Evolutionary conservation across 1,284 basidiomycete species (phyloP).

Genomic region (Filobasidium uniguttulatum): DNA sequence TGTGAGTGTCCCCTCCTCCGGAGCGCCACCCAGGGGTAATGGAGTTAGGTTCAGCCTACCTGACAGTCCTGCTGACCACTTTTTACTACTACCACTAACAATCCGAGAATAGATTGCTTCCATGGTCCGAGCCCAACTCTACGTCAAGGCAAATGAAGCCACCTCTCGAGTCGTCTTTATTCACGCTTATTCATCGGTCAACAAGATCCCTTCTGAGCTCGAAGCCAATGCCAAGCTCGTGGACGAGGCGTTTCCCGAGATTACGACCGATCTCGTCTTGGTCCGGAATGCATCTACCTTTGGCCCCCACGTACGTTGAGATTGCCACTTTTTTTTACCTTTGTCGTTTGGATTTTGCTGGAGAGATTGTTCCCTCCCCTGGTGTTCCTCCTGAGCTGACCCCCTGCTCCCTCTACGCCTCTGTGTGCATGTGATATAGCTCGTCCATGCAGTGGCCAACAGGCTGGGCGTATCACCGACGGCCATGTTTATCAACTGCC

Average conservation of each 20-base stretch:
- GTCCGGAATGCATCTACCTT: slow-evolving; percentile 5
- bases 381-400: background rate
- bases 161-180: slow-evolving; percentile 27
- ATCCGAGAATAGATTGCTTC: slow-evolving; percentile 18
- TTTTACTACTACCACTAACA: background rate
- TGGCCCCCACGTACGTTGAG: slow-evolving; percentile 5
- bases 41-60: background rate
- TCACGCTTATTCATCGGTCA: slow-evolving; percentile 27
- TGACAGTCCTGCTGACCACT: background rate
- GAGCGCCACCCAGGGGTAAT: background rate
- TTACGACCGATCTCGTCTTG: slow-evolving; percentile 17
- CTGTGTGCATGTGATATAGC: too few species aligned
- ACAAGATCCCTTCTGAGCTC: slow-evolving; percentile 29
- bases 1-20: slow-evolving; percentile 1
- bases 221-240: slow-evolving; percentile 29
- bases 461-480: slow-evolving; percentile 7
- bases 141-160: slow-evolving; percentile 27
- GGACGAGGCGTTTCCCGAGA: slow-evolving; percentile 18
- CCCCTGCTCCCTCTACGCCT: slow-evolving; percentile 3
- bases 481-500: slow-evolving; percentile 3
- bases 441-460: slow-evolving; percentile 6
- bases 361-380: background rate
- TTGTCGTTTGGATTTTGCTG: too few species aligned
- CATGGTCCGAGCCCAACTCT: slow-evolving; percentile 25
- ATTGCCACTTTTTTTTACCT: too few species aligned